Conservation (phyloP, 345 rosid genomes). For the Leavenworthia alabamica region DNA sequence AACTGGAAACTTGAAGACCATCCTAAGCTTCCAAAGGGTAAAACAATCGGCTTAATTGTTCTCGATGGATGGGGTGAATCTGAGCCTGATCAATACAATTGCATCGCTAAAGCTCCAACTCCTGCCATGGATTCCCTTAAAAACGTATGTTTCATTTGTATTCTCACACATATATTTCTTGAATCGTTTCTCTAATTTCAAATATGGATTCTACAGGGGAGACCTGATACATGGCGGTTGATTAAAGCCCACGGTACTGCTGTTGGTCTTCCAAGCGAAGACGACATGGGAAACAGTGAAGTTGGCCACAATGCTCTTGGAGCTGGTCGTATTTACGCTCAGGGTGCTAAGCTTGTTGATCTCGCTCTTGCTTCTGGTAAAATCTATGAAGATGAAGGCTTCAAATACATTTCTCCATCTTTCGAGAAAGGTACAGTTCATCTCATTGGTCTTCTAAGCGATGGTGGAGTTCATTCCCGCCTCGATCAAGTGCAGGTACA, state of each 20-base stretch:
- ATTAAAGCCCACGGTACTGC: slow-evolving; percentile 85
- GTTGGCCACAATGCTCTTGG: slow-evolving; percentile 99
- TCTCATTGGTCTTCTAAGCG: slow-evolving; percentile 81
- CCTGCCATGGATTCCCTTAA: too few relatives aligned
- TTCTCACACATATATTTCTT: too few relatives aligned
- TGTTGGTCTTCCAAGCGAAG: slow-evolving; percentile 93
- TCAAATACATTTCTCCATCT: slow-evolving; percentile 52
- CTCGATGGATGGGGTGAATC: too few relatives aligned
- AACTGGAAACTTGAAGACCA: too few relatives aligned
- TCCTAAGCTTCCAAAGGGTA: too few relatives aligned
- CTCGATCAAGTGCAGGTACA: slow-evolving; percentile 87
- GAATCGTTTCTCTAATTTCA: too few relatives aligned
- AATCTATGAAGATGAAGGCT: slow-evolving; percentile 79
- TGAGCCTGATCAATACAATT: too few relatives aligned
- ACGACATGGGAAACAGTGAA: slow-evolving; percentile 99
- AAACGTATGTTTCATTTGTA: too few relatives aligned
- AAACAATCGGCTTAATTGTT: too few relatives aligned
- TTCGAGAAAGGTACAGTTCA: slow-evolving; percentile 69
- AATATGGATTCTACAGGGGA: slow-evolving; percentile 39
- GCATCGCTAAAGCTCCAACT: too few relatives aligned
- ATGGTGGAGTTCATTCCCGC: slow-evolving; percentile 96
- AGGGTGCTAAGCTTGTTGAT: slow-evolving; percentile 98
- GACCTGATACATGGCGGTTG: slow-evolving; percentile 78
- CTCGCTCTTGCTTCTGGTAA: slow-evolving; percentile 83
- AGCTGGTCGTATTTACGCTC: slow-evolving; percentile 90